Conservation (phyloP, 2,329 filamentous ascomycete species). For the Phialemoniopsis sp. region DNA sequence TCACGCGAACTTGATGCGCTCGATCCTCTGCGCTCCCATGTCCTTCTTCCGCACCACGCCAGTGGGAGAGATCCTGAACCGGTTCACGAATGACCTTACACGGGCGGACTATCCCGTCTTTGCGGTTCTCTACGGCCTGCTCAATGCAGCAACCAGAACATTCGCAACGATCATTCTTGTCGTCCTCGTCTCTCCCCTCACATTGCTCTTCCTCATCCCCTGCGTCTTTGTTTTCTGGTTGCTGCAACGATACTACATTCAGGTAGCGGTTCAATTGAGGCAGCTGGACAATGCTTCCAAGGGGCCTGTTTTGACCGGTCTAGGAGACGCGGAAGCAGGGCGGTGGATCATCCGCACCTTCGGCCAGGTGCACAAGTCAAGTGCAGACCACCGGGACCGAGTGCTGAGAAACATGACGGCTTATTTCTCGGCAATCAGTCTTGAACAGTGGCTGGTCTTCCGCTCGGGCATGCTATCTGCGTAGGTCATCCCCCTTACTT, state of each 20-base stretch:
- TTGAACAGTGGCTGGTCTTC: conserved; percentile 5
- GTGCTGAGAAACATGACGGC: background rate
- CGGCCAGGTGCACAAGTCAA: background rate
- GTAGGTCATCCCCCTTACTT: background rate
- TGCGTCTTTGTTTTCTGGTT: background rate
- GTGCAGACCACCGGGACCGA: background rate
- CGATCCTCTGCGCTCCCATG: conserved; percentile 8
- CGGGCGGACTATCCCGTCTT: conserved; percentile 7
- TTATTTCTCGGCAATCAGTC: background rate
- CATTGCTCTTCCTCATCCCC: background rate
- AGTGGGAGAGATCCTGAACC: conserved; percentile 21
- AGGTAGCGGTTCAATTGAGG: background rate
- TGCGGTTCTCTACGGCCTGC: background rate
- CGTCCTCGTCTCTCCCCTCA: conserved; percentile 1
- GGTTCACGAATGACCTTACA: conserved; percentile 20
- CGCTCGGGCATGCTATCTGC: conserved; percentile 4
- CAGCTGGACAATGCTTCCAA: conserved; percentile 1
- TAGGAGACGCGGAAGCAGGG: conserved; percentile 2
- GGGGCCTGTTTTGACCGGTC: background rate
- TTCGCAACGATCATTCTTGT: background rate
- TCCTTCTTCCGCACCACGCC: conserved; percentile 18
- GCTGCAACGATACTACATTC: background rate
- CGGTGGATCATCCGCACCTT: conserved; percentile 1
- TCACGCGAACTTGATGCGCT: background rate
- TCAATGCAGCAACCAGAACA: background rate